Percentiles rank a stretch among this genome's conserved stretches.
Conservation (phyloP, 306 rosid species). For the Vicia faba region DNA sequence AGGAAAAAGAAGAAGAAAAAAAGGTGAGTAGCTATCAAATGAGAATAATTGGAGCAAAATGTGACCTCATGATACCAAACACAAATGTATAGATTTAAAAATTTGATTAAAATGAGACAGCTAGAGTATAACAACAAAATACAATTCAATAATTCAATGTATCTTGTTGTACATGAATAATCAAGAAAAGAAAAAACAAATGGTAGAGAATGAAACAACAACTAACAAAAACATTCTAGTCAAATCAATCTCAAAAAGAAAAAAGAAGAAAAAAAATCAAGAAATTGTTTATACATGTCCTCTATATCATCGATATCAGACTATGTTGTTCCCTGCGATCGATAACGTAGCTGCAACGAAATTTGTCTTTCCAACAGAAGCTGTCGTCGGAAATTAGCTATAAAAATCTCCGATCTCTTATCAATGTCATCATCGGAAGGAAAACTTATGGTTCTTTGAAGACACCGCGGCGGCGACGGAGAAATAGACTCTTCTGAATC, state of each 20-base stretch:
- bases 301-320: background rate
- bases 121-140: background rate
- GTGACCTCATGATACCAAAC: background rate
- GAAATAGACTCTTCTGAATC: conserved; percentile 44
- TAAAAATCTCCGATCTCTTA: conserved; percentile 69
- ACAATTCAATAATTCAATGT: background rate
- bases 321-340: conserved; percentile 33
- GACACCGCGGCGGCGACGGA: conserved; percentile 27
- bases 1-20: too few species aligned
- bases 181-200: background rate
- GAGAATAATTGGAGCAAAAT: background rate
- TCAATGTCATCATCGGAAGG: conserved; percentile 76
- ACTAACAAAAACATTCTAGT: background rate
- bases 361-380: conserved; percentile 80
- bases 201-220: background rate
- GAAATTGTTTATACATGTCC: background rate
- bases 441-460: conserved; percentile 62
- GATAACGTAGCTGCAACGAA: conserved; percentile 64
- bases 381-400: conserved; percentile 64
- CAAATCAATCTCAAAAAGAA: background rate
- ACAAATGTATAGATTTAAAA: background rate
- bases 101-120: background rate
- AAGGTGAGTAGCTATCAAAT: background rate
- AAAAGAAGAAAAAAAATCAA: background rate
- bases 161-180: background rate